Base-by-base conservation (phyloP, 768 basidiomycete genomes). In the Gelatoporia subvermispora region DNA sequence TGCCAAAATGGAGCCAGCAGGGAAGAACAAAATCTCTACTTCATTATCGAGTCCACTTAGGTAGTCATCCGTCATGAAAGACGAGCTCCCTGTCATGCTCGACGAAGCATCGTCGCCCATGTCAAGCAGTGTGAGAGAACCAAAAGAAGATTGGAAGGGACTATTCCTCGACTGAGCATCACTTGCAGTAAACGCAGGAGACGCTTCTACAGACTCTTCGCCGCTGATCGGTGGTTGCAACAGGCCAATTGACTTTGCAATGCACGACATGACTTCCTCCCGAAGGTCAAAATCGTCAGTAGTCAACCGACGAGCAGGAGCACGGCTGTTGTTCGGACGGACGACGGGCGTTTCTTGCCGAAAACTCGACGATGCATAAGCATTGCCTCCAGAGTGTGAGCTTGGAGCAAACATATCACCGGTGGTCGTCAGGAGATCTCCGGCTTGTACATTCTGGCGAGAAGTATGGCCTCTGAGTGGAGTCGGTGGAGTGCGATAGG, bases 231-330 rank as follows among this genome's bases (percentile, higher is more conserved):
- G 84, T 3, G 93, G 89, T 54, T 96, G 94, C 20, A 91, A 70
- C 11, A 99, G 75, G 3, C 96, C 96, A 49, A 99, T 98, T 2
- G 93, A 95, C 65, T 95, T 94, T 1, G 95, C 93, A 51, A 99
- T 94, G 65, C 92, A 95, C 1, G 88, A 87, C 92, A 98, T 93
- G 25, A 99, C 94, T 56, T 91, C 93, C 56, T 93, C 91, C 31
- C 91, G 81, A n/a, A 98, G 78, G 64, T 98, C 92, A 56, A 97
- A 94, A 18, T 94, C 91, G 21, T 85, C 86, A 8, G 69, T 71
- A 25, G 74, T 65, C 45, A 72, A 64, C 62, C 36, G 56, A 52
- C 28, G 59, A 22, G 37, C 61, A 54, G 18, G 55, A 52, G 23
- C 54, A 56, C 40, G 60, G 15, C 34, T 28, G 11, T 36, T 13